Base-by-base conservation (phyloP, 176 grass and related monocot species). In the Phoenix dactylifera region DNA sequence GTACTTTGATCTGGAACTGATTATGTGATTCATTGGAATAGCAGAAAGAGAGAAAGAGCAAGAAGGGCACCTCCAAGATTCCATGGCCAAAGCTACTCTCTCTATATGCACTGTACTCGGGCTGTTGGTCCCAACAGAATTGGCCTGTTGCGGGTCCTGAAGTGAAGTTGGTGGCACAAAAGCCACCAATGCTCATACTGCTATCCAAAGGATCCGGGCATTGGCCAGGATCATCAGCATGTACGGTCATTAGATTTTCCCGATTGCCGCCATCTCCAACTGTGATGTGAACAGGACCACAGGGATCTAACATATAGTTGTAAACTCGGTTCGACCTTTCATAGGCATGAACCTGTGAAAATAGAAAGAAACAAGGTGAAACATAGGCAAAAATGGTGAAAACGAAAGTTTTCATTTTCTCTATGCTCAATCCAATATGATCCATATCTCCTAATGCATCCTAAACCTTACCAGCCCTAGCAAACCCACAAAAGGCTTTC, bases 81-180 rank as follows among this genome's bases (percentile, higher is more conserved):
- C 85, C 85, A 16, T 95, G 89, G 4, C 89, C 89, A 66, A 95
- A 95, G 79, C 79, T 95, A 65, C 73, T 82, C 74, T 90, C 87
- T 58, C 82, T 59, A 54, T 86, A 91, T 1, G 87, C 79, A 52
- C 76, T 86, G 58, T 91, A 91, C 9, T 91, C 79, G 3, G 83
- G 79, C 57, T 91, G 79, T 15, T 65, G 68, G 25, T 95, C 86
- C 90, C 86, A 89, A 80, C 79, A 95, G 59, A 86, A 95, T 14
- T 76, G 70, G 20, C 86, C 82, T 39, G 69, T 59, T 17, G 82
- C 90, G 0, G 90, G 85, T 7, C 86, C 90, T 28, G 4, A 28
- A 28, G 26, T 28, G 26, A 28, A 28, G 26, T 28, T 28, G 26
- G 26, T 28, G 5, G 26, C 26, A 28, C 26, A 28, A 28, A 28